phyloP scores from a whole-genome alignment of 306 rosid species.

The Dryas octopetala region DNA sequence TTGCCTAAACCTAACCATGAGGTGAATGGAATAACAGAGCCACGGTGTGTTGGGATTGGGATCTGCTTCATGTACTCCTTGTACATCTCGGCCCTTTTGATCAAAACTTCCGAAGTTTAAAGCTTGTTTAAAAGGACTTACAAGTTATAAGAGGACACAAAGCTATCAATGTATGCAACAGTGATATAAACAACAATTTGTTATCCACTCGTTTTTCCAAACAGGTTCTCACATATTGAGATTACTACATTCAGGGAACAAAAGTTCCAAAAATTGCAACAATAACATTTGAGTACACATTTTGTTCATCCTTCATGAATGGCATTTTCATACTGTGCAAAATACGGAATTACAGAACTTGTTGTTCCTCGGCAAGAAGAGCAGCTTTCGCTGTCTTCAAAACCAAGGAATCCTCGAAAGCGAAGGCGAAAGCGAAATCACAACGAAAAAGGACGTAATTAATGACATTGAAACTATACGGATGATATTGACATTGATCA shows the following conservation, averaged over 20 bases:
- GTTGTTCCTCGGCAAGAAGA: too few species aligned
- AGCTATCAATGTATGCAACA: not conserved
- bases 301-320: not conserved
- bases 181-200: not conserved
- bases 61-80: constrained; percentile 87
- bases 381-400: too few species aligned
- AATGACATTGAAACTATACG: too few species aligned
- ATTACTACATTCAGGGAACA: not conserved
- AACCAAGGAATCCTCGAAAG: too few species aligned
- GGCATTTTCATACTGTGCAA: too few species aligned
- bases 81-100: constrained; percentile 80
- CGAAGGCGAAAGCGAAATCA: too few species aligned
- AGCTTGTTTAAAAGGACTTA: constrained; percentile 15
- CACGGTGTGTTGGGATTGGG: constrained; percentile 70
- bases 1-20: constrained; percentile 87
- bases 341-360: too few species aligned
- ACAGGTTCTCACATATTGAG: not conserved
- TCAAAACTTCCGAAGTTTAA: constrained; percentile 45
- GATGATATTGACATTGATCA: too few species aligned
- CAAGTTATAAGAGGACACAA: constrained; percentile 5
- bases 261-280: not conserved
- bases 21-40: constrained; percentile 72
- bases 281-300: not conserved
- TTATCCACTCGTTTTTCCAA: not conserved
- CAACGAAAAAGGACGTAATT: too few species aligned